Evolutionary conservation across 176 grass and related monocot genomes (phyloP).

Genomic region (Triticum turgidum): DNA sequence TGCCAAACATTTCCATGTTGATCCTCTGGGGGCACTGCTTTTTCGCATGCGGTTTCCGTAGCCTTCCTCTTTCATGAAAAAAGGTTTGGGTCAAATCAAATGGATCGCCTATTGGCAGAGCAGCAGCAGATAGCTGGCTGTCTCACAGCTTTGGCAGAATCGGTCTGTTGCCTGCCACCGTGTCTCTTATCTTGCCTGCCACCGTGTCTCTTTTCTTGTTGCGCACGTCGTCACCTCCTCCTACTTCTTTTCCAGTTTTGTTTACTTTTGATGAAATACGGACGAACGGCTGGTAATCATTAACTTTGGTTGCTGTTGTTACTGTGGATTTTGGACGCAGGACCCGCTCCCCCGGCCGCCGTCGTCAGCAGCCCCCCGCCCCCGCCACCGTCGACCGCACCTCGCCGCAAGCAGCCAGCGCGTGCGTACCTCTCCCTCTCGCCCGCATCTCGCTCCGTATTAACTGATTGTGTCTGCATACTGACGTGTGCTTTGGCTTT

Average conservation of each 20-base stretch:
- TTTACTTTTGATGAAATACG: background rate
- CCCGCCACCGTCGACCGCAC: background rate
- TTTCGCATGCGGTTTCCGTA: background rate
- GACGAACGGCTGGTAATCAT: background rate
- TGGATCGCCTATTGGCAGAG: background rate
- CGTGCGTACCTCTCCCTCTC: background rate
- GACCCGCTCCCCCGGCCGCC: background rate
- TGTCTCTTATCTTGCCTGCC: background rate
- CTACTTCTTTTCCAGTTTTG: background rate
- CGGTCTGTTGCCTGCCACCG: background rate
- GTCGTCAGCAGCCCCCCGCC: conserved; percentile 4
- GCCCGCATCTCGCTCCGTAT: background rate
- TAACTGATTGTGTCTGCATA: no score
- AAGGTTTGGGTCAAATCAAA: background rate
- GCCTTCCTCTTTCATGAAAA: background rate
- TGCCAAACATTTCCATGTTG: no score
- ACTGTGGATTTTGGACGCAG: background rate
- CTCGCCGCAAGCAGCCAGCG: conserved; percentile 19
- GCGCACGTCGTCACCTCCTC: background rate
- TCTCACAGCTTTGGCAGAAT: background rate
- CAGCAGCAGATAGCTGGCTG: background rate
- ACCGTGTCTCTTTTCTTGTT: background rate
- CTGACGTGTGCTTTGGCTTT: background rate
- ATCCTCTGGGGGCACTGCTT: background rate
- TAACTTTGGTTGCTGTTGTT: background rate